Evolutionary conservation across 2,329 filamentous ascomycete genomes (phyloP).

Genomic region (Huntiella moniliformis): DNA sequence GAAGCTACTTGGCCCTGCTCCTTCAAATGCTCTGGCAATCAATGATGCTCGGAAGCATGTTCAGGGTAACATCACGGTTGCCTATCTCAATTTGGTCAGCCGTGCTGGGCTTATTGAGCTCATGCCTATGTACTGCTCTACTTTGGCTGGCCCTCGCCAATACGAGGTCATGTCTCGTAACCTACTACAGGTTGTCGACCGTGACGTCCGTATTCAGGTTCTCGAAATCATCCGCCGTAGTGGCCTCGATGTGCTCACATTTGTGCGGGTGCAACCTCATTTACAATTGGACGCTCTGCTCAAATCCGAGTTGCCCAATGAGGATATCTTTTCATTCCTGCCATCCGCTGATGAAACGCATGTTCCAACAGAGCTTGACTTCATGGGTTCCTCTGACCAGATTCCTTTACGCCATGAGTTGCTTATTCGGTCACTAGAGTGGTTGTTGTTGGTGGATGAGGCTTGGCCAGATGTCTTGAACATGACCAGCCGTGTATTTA

Average conservation of each 20-base stretch:
- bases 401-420: constrained; percentile 45
- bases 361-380: constrained; percentile 31
- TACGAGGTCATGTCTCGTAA: constrained; percentile 59
- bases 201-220: constrained; percentile 44
- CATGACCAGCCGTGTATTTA: constrained; percentile 55
- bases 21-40: background rate
- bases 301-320: constrained; percentile 15
- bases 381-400: constrained; percentile 41
- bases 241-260: constrained; percentile 50
- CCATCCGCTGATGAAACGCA: constrained; percentile 18
- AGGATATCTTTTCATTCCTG: constrained; percentile 27
- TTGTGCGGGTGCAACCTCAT: constrained; percentile 49
- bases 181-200: constrained; percentile 51
- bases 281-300: constrained; percentile 32
- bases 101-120: constrained; percentile 54
- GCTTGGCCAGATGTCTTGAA: constrained; percentile 54
- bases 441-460: constrained; percentile 59
- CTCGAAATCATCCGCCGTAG: constrained; percentile 60
- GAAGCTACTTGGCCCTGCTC: constrained; percentile 24
- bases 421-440: constrained; percentile 65
- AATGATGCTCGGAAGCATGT: constrained; percentile 20
- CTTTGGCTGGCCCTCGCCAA: constrained; percentile 44
- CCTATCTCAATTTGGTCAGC: constrained; percentile 65
- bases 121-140: constrained; percentile 75
- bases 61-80: constrained; percentile 58